Evolutionary conservation across 805 yeast species (phyloP).

Genomic region (Kazachstania taianensis): DNA sequence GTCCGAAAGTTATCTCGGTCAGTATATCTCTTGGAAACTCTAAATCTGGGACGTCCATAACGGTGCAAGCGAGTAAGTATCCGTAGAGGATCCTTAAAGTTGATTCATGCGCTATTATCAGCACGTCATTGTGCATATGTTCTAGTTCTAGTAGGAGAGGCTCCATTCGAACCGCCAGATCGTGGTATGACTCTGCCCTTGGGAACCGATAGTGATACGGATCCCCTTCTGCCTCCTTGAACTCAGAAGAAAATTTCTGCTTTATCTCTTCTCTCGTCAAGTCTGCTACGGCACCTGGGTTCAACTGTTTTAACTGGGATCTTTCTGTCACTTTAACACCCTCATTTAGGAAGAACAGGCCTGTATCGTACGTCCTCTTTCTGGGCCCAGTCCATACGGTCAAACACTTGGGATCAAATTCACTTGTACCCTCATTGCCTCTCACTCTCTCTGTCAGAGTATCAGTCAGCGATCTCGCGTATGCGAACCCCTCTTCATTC

Average conservation of each 20-base stretch:
- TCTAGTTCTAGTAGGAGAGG: conserved; percentile 91
- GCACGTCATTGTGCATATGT: conserved; percentile 74
- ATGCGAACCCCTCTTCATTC: conserved; percentile 60
- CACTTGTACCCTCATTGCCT: conserved; percentile 13
- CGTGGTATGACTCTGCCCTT: conserved; percentile 92
- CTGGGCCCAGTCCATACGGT: conserved; percentile 92
- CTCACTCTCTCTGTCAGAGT: conserved; percentile 37
- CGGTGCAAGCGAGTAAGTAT: conserved; percentile 84
- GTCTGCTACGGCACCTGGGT: conserved; percentile 81
- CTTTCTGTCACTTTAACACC: conserved; percentile 65
- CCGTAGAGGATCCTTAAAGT: conserved; percentile 86
- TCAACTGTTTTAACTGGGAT: conserved; percentile 74
- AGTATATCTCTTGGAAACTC: conserved; percentile 73
- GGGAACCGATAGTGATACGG: conserved; percentile 92
- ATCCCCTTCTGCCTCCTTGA: conserved; percentile 51
- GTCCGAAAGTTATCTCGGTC: conserved; percentile 79
- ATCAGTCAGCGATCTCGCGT: conserved; percentile 53
- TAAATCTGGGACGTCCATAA: conserved; percentile 73
- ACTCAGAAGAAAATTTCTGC: conserved; percentile 57
- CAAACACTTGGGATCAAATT: conserved; percentile 3
- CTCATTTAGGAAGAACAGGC: conserved; percentile 50
- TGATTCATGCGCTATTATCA: conserved; percentile 89
- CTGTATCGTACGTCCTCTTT: conserved; percentile 71
- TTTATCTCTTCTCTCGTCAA: conserved; percentile 51
- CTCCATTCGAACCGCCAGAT: conserved; percentile 87